Percentiles rank a stretch among this genome's conserved stretches.
phyloP scores from a whole-genome alignment of 176 grass and related monocot genomes.

The Guadua angustifolia region DNA sequence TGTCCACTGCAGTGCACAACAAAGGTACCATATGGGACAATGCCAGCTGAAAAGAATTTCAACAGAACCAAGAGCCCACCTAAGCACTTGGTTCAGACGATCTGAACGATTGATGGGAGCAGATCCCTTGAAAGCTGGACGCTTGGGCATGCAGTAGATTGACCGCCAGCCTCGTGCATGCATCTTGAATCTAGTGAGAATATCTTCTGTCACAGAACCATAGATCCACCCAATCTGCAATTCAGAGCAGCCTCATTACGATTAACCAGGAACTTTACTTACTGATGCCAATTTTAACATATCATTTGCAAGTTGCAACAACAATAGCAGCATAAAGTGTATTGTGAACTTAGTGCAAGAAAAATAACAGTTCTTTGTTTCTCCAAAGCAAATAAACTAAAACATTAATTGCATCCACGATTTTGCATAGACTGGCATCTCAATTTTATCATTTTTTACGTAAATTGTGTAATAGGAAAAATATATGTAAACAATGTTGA shows the following conservation, averaged over 20 bases:
- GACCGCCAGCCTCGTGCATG: conserved; percentile 89
- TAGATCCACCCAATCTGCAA: conserved; percentile 97
- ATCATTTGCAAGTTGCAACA: too few species aligned
- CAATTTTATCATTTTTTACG: too few species aligned
- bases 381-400: too few species aligned
- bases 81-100: conserved; percentile 93
- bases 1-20: too few species aligned
- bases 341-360: too few species aligned
- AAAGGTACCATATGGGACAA: conserved; percentile 93
- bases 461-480: too few species aligned
- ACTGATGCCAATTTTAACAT: too few species aligned
- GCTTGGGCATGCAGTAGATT: conserved; percentile 95
- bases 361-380: too few species aligned
- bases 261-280: conserved; percentile 33
- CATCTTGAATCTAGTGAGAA: conserved; percentile 98
- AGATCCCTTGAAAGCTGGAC: conserved; percentile 86
- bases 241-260: conserved; percentile 32
- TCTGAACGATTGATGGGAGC: conserved; percentile 97
- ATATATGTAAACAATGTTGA: too few species aligned
- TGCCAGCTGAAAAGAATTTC: conserved; percentile 97
- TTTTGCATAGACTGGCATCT: too few species aligned
- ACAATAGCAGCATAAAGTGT: too few species aligned
- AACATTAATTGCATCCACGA: too few species aligned
- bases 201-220: conserved; percentile 97
- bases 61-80: conserved; percentile 90